These are phyloP conservation scores for Eimeria zaria DNA, from an alignment of 169 alveolate genomes.

Conservation along the genomic window DNA sequence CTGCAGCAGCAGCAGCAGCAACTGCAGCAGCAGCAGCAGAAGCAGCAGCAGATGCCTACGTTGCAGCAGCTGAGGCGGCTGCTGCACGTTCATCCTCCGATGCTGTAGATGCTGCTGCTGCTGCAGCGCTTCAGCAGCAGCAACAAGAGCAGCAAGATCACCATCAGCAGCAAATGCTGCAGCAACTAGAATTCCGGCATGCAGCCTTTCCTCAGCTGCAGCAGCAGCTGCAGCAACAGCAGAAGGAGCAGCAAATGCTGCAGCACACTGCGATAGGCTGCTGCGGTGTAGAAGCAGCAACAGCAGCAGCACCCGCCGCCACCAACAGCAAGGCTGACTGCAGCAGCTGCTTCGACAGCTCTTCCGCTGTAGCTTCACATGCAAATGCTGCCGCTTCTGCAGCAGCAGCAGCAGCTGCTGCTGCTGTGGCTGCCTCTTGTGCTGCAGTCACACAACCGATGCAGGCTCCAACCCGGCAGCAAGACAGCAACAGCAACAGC, in stretches of 20 bases:
- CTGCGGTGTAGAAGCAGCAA: slow-evolving; percentile 14
- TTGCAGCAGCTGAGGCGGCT: slow-evolving; percentile 39
- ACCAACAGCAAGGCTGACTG: background rate
- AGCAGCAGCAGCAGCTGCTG: slow-evolving; percentile 26
- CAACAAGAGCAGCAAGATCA: slow-evolving; percentile 16
- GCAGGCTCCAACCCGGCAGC: background rate
- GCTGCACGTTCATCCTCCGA: slow-evolving; percentile 4
- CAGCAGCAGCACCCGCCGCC: slow-evolving; percentile 24
- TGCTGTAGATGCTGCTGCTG: slow-evolving; percentile 10
- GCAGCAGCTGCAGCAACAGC: slow-evolving; percentile 29
- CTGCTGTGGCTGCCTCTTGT: background rate
- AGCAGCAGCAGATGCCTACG: slow-evolving; percentile 38
- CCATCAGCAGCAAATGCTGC: slow-evolving; percentile 32
- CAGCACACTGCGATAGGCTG: background rate
- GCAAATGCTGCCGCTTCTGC: background rate
- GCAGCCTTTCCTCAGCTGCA: background rate
- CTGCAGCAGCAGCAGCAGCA: slow-evolving; percentile 24
- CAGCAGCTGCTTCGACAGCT: slow-evolving; percentile 14
- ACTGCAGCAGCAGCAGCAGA: slow-evolving; percentile 49
- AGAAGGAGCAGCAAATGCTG: slow-evolving; percentile 15
- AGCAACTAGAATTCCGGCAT: background rate
- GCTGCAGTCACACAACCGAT: background rate
- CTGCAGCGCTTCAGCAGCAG: slow-evolving; percentile 15
- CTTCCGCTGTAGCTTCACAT: background rate
- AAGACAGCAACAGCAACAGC: background rate